Evolutionary conservation across 805 yeast genomes (phyloP), one percentile per base, ranked within the genome.

Genomic region (Isabelozyma rhagii): DNA sequence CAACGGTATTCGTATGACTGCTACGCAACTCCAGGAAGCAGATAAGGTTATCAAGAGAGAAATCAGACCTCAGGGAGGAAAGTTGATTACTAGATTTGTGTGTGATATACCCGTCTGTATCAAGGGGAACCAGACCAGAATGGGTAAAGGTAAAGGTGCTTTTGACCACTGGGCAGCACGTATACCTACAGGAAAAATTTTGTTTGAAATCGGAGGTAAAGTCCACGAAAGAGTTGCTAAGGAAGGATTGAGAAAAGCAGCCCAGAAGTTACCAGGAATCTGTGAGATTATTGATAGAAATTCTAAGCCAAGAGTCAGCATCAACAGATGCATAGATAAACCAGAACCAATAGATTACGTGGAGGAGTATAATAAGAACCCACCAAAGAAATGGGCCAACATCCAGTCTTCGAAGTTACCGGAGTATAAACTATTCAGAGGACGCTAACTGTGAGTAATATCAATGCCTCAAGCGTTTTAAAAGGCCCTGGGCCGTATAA

Each of bases 121-220:
- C 53, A 94, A 94, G 74, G 99, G 99, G 74, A 94, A 94, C 68
- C 97, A 94, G 68, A 90, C 97, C 9, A 94, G 99, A 85, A 94
- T 94, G 99, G 99, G 99, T 77, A 94, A 94, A 70, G 99, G 99
- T 75, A 94, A 94, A 72, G 99, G 99, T 71, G 86, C 92, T 0
- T 93, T 94, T 65, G 97, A 90, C 62, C 94, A 90, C 74, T 94
- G 98, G 98, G 96, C 96, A 61, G 88, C 85, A 34, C 83, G 99
- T 61, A 94, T 94, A 11, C 96, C 98, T 40, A 92, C 97, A 0
- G 99, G 99, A 3, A 92, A 91, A 63, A 84, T 94, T 41, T 75
- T 92, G 18, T 90, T 92, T 63, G 99, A 94, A 72, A 83, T 92
- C 63, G 87, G 86, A 54, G 85, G 83, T 14, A 74, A 80, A 54